phyloP scores from a whole-genome alignment of 2,329 filamentous ascomycete species.

The Aciculosporium take region DNA sequence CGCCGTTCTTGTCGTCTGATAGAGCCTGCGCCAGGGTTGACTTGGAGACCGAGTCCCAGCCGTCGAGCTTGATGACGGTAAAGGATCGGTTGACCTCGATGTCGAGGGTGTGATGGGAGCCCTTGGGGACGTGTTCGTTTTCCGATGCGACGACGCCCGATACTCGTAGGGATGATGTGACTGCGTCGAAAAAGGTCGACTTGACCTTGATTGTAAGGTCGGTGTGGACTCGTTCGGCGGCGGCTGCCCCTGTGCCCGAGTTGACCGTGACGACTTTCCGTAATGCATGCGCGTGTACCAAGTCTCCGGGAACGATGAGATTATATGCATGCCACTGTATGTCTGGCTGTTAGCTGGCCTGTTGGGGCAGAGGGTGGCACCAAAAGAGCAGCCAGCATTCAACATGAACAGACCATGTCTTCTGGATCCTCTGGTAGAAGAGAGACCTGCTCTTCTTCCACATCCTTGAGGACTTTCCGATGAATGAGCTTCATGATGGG shows the following conservation, averaged over 20 bases:
- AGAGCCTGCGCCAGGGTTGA: constrained; percentile 67
- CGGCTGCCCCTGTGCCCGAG: constrained; percentile 32
- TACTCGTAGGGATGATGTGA: constrained; percentile 39
- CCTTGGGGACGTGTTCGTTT: constrained; percentile 37
- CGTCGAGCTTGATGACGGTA: constrained; percentile 64
- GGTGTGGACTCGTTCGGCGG: constrained; percentile 39
- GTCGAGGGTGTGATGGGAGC: constrained; percentile 52
- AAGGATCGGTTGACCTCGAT: constrained; percentile 81
- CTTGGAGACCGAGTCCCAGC: constrained; percentile 83
- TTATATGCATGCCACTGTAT: constrained; percentile 46
- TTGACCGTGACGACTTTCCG: constrained; percentile 40
- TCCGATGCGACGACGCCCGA: constrained; percentile 39
- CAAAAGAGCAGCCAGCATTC: neutral
- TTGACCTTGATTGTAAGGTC: constrained; percentile 42
- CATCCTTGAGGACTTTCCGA: constrained; percentile 22
- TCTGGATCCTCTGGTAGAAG: constrained; percentile 31
- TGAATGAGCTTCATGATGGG: constrained; percentile 26
- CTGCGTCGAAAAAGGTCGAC: constrained; percentile 44
- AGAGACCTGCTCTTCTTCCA: constrained; percentile 27
- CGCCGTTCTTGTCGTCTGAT: constrained; percentile 63
- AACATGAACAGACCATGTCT: constrained; percentile 27
- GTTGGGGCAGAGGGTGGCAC: constrained; percentile 2
- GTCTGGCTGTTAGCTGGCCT: constrained; percentile 3
- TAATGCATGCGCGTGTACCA: constrained; percentile 39
- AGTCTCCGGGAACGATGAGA: constrained; percentile 38